phyloP scores from a whole-genome alignment of 2,329 filamentous ascomycete genomes.

The Stachybotrys chlorohalonatus region DNA sequence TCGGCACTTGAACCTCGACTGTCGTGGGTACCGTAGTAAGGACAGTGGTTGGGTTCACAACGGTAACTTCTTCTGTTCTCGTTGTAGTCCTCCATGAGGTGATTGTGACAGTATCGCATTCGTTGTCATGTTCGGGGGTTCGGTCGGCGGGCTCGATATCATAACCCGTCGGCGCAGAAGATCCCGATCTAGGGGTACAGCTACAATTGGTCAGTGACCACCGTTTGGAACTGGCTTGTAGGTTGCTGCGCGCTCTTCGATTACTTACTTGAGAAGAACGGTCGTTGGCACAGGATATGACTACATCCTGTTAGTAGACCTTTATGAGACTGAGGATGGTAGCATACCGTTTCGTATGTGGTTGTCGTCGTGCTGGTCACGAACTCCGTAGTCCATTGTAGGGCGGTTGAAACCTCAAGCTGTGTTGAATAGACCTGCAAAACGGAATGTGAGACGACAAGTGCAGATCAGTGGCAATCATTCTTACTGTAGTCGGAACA shows the following conservation, averaged over 20 bases:
- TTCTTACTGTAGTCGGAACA: neutral
- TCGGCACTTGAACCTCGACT: neutral
- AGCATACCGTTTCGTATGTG: conserved; percentile 1
- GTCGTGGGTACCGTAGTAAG: neutral
- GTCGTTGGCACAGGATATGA: neutral
- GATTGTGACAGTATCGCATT: neutral
- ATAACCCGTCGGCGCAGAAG: neutral
- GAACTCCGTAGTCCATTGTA: conserved; percentile 1
- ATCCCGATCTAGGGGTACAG: conserved; percentile 1
- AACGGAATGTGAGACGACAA: neutral
- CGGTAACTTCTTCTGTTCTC: neutral
- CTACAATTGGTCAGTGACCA: conserved; percentile 1
- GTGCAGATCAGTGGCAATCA: neutral
- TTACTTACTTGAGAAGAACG: neutral
- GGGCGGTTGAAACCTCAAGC: neutral
- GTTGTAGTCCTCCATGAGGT: conserved; percentile 1
- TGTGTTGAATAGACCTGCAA: neutral
- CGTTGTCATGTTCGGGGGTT: neutral
- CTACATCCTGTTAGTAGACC: neutral
- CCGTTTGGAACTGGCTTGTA: neutral
- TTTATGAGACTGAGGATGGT: neutral
- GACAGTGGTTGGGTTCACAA: neutral
- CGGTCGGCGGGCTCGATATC: neutral
- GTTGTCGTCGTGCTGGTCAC: neutral
- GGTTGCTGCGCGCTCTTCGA: neutral